Conservation (phyloP, 805 yeast genomes). For the Candida verbasci region DNA sequence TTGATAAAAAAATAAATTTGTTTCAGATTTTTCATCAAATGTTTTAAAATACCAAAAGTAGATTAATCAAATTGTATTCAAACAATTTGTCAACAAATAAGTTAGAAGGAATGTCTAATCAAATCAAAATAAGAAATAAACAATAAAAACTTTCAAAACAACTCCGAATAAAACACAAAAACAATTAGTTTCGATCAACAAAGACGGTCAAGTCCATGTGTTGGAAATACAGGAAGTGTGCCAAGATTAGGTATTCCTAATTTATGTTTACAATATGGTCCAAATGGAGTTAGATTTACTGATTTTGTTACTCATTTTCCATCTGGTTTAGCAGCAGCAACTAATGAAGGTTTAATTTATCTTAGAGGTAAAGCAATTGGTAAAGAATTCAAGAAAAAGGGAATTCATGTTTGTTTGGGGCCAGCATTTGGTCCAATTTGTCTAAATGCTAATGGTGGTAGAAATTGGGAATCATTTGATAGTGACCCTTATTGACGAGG, state of each 20-base stretch:
- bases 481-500: conserved; percentile 62
- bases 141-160: too few species aligned
- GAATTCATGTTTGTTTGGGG: conserved; percentile 52
- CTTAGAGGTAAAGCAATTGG: conserved; percentile 56
- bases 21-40: not conserved
- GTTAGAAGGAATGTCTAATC: too few species aligned
- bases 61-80: too few species aligned
- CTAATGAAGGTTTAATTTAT: conserved; percentile 48
- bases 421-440: conserved; percentile 62
- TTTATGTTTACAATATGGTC: conserved; percentile 60
- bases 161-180: too few species aligned
- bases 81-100: too few species aligned
- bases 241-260: conserved; percentile 52
- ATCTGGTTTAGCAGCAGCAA: conserved; percentile 54
- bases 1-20: too few species aligned
- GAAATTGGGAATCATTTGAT: conserved; percentile 64
- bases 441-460: conserved; percentile 56
- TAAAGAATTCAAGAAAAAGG: conserved; percentile 48
- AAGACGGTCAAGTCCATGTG: conserved; percentile 57
- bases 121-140: too few species aligned
- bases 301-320: conserved; percentile 57
- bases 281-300: conserved; percentile 54
- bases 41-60: too few species aligned
- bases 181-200: too few species aligned
- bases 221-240: conserved; percentile 57